Evolutionary conservation across 108 stramenopile genomes (phyloP).

Genomic region (Hondaea fermentalgiana): DNA sequence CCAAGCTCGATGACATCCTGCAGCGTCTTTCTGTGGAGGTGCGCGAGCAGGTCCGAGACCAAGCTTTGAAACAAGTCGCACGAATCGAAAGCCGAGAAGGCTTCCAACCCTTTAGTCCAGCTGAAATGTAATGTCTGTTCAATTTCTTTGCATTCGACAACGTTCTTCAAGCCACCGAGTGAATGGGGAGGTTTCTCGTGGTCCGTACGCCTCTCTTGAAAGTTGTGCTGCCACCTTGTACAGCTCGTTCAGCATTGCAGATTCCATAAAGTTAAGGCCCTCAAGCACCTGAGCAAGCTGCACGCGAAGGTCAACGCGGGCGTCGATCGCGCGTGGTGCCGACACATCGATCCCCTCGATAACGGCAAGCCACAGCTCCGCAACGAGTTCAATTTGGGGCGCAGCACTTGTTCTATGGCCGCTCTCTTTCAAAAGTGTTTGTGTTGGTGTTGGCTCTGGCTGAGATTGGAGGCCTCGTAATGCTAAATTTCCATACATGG

Average conservation of each 20-base stretch:
- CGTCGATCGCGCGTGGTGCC: neutral
- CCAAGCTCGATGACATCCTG: neutral
- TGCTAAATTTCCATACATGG: too few relatives aligned
- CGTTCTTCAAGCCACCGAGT: neutral
- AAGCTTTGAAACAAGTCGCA: neutral
- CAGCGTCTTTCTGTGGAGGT: neutral
- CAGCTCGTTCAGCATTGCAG: neutral
- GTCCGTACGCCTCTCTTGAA: neutral
- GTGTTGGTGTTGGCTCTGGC: neutral
- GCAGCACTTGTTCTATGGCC: neutral
- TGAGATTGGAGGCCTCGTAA: too few relatives aligned
- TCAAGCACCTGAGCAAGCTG: neutral
- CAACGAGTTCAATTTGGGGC: neutral
- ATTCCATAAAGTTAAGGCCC: neutral
- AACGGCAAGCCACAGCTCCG: neutral
- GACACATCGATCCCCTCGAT: neutral
- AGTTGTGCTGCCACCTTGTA: neutral
- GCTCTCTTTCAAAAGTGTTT: neutral
- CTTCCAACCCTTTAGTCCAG: neutral
- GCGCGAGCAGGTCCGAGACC: neutral
- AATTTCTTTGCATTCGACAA: neutral
- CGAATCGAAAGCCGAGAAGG: neutral
- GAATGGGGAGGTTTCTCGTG: neutral
- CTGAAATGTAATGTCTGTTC: neutral
- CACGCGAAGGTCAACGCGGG: neutral